These are phyloP conservation scores for Emmonsiellopsis sp. DNA, from an alignment of 2,329 filamentous ascomycete genomes.

Conservation along the genomic window DNA sequence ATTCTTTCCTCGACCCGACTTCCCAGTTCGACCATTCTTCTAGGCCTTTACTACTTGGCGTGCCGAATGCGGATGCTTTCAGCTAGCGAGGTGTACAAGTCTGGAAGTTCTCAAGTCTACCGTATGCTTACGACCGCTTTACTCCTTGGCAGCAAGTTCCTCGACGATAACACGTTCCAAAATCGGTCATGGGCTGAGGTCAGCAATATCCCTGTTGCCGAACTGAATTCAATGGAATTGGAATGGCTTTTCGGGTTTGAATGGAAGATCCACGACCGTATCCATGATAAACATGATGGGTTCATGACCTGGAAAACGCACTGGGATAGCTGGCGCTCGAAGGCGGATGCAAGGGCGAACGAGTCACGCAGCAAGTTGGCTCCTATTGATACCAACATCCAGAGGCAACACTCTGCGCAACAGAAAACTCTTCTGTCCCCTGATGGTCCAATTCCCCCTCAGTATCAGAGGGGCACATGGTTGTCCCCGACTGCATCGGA, in stretches of 20 bases:
- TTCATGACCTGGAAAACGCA: conserved; percentile 56
- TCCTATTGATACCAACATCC: conserved; percentile 57
- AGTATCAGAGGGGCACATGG: conserved; percentile 42
- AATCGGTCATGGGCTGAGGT: conserved; percentile 96
- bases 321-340: conserved; percentile 56
- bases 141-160: conserved; percentile 85
- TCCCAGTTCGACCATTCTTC: conserved; percentile 80
- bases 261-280: conserved; percentile 81
- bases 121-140: conserved; percentile 78
- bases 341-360: conserved; percentile 38
- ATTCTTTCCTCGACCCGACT: conserved; percentile 84
- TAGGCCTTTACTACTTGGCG: conserved; percentile 83
- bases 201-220: conserved; percentile 73
- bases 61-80: conserved; percentile 71
- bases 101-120: conserved; percentile 64
- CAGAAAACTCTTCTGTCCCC: conserved; percentile 43
- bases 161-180: conserved; percentile 96
- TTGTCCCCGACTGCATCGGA: conserved; percentile 41
- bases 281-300: conserved; percentile 62
- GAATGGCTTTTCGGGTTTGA: conserved; percentile 78
- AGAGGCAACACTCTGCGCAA: conserved; percentile 37
- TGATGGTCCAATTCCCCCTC: conserved; percentile 40
- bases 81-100: conserved; percentile 44
- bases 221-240: conserved; percentile 77
- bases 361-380: conserved; percentile 44